A percentile compares a stretch with the other conserved stretches of the same genome.
Evolutionary conservation across 2,329 filamentous ascomycete species (phyloP).

Genomic region (Cladobotryum mycophilum): DNA sequence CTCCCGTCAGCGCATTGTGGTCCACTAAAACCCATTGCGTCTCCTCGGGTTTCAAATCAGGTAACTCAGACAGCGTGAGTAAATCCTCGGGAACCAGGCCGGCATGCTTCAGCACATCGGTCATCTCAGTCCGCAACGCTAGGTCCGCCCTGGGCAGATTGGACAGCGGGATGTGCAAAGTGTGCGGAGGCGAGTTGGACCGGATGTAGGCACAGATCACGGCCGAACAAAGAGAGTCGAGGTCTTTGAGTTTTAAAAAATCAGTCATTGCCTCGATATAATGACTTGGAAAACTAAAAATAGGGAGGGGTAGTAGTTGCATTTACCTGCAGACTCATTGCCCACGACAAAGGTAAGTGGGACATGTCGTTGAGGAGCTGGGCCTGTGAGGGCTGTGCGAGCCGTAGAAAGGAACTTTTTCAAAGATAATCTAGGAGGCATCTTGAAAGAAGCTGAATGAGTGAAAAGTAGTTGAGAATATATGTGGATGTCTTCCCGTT

Average conservation of each 20-base stretch:
- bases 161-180: slow-evolving; percentile 64
- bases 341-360: slow-evolving; percentile 58
- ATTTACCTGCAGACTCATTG: slow-evolving; percentile 59
- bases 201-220: slow-evolving; percentile 69
- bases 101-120: slow-evolving; percentile 56
- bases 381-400: slow-evolving; percentile 38
- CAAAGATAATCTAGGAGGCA: slow-evolving; percentile 35
- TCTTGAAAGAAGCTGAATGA: slow-evolving; percentile 1
- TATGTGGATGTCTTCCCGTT: too few relatives aligned
- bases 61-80: slow-evolving; percentile 52
- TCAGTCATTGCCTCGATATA: background rate
- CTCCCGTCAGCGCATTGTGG: slow-evolving; percentile 67
- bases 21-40: slow-evolving; percentile 71
- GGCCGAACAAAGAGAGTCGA: slow-evolving; percentile 73
- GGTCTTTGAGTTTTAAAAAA: slow-evolving; percentile 48
- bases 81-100: slow-evolving; percentile 55
- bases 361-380: slow-evolving; percentile 36
- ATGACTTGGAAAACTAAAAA: background rate
- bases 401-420: slow-evolving; percentile 46
- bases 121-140: slow-evolving; percentile 64
- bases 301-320: background rate
- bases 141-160: slow-evolving; percentile 66
- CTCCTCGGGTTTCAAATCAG: slow-evolving; percentile 43
- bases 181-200: slow-evolving; percentile 48
- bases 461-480: background rate